Evolutionary conservation across 129 eudicot genomes (phyloP), one percentile per base, ranked within the genome.

Genomic region (Chrysanthemum lavandulifolium): DNA sequence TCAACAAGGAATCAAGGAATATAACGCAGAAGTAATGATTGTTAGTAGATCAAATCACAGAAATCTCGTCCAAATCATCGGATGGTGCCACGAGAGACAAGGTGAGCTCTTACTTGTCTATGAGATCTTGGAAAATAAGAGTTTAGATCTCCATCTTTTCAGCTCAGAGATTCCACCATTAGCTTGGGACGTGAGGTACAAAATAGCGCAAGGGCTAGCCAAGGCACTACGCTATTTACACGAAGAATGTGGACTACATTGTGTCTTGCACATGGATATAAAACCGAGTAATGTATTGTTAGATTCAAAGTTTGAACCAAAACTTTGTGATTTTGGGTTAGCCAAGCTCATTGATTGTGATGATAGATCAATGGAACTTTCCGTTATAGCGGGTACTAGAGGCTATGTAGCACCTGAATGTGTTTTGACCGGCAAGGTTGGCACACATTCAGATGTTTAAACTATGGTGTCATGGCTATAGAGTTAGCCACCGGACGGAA

Each of bases 321-420:
- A 85, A 57, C 77, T 85, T 2, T 86, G 89, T 3, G 21, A 19
- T 19, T 19, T 19, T 19, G 21, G 21, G 21, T 19, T 19, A 19
- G 21, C 21, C 21, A 19, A 75, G 65, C 72, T 85, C 7, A 75
- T 81, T 10, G 86, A 81, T 57, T 86, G 21, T 19, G 21, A 85
- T 40, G 84, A 40, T 9, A 75, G 54, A 15, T 0, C 73, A 75
- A 67, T 77, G 83, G 1, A 78, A n/a, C 4, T 55, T n/a, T 55
- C 86, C 0, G 33, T 72, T 49, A 2, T 78, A 15, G 89, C 86
- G 1, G 84, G 89, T 33, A 82, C 86, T 6, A 65, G 74, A 66
- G 89, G 89, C 12, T 84, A 84, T 64, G 65, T 84, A 80, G 86
- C 89, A 2, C 89, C 84, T 0, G 84, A 85, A 53, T 72, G 80